Conservation (phyloP, 23 red algal genomes). For the Chondrus crispus region DNA sequence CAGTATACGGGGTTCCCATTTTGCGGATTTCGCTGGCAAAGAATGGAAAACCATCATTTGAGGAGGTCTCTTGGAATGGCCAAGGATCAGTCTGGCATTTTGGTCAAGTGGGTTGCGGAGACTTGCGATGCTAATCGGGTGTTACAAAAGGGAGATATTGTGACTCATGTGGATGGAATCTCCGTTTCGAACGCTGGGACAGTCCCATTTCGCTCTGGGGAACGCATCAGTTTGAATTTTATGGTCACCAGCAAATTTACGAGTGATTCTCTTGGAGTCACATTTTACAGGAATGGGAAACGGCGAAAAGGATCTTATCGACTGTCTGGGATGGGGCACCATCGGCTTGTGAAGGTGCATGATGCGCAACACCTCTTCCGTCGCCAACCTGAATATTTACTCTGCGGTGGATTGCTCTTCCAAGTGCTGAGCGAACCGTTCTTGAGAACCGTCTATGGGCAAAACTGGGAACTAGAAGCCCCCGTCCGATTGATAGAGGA, state of each 20-base stretch:
- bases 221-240: constrained; percentile 85
- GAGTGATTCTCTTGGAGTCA: constrained; percentile 51
- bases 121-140: constrained; percentile 57
- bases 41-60: constrained; percentile 79
- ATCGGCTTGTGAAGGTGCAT: constrained; percentile 79
- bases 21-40: constrained; percentile 76
- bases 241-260: constrained; percentile 84
- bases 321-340: constrained; percentile 53
- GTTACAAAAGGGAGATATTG: constrained; percentile 79
- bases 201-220: constrained; percentile 76
- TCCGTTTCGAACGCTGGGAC: constrained; percentile 85
- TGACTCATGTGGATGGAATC: constrained; percentile 81
- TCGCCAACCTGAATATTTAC: constrained; percentile 80
- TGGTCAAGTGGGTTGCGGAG: constrained; percentile 76
- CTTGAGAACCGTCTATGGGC: constrained; percentile 80
- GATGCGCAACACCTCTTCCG: constrained; percentile 40
- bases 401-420: constrained; percentile 88
- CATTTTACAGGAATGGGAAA: constrained; percentile 64
- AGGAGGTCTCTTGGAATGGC: constrained; percentile 65
- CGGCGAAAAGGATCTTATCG: constrained; percentile 56
- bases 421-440: constrained; percentile 90
- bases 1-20: constrained; percentile 89
- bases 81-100: constrained; percentile 47
- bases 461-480: constrained; percentile 63
- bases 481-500: constrained; percentile 80